phyloP scores from a whole-genome alignment of 345 rosid genomes.

The Pugionium dolabratum region DNA sequence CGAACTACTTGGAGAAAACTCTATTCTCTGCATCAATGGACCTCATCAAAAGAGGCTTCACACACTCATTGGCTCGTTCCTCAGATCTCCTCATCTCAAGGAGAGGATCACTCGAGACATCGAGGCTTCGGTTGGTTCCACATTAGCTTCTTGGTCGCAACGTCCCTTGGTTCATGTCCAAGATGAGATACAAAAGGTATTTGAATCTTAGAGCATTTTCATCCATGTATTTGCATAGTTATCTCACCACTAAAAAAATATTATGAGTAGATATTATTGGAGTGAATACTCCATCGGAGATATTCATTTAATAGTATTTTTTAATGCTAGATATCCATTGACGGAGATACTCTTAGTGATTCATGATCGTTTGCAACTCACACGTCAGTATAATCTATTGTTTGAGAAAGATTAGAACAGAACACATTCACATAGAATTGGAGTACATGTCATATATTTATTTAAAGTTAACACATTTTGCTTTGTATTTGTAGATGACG shows the following conservation, averaged over 20 bases:
- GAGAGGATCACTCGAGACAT: slow-evolving; percentile 60
- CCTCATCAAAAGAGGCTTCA: slow-evolving; percentile 71
- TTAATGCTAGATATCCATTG: no score
- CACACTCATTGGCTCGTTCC: slow-evolving; percentile 68
- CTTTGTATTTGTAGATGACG: slow-evolving; percentile 52
- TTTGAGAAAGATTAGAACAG: not conserved
- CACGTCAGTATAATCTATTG: not conserved
- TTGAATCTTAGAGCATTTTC: no score
- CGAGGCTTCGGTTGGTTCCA: slow-evolving; percentile 51
- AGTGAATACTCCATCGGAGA: no score
- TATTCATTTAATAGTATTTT: no score
- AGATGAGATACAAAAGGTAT: slow-evolving; percentile 69
- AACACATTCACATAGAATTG: not conserved
- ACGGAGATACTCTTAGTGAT: no score
- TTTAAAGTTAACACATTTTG: not conserved
- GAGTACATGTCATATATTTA: not conserved
- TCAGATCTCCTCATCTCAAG: slow-evolving; percentile 80
- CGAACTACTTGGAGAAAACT: slow-evolving; percentile 66
- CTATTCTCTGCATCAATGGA: slow-evolving; percentile 85
- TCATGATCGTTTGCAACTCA: not conserved
- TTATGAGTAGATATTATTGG: no score
- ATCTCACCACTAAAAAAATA: no score
- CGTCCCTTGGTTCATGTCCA: slow-evolving; percentile 55
- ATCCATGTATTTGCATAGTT: no score
- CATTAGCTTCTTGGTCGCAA: slow-evolving; percentile 65